A percentile compares a stretch with the other conserved stretches of the same genome.
Conservation (phyloP, 495 filamentous ascomycete genomes). For the Hyphodiscus hymeniophilus region DNA sequence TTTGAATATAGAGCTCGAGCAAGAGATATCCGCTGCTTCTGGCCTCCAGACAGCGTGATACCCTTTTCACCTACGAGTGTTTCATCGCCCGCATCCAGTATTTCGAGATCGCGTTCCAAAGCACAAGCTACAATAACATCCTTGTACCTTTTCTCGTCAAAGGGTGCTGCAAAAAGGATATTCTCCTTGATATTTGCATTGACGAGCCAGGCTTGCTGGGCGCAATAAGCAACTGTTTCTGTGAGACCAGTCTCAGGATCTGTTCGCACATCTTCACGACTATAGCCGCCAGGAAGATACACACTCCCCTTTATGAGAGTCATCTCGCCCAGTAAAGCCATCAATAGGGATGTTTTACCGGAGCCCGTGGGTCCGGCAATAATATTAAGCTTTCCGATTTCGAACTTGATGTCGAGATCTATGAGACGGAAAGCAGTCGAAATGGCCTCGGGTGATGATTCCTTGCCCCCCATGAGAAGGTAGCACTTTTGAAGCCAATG, state of each 20-base stretch:
- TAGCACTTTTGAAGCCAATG: slow-evolving; percentile 79
- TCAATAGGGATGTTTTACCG: slow-evolving; percentile 90
- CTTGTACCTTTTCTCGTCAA: slow-evolving; percentile 77
- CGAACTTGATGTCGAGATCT: slow-evolving; percentile 25
- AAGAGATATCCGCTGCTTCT: slow-evolving; percentile 96
- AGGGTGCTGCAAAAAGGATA: slow-evolving; percentile 82
- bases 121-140: slow-evolving; percentile 87
- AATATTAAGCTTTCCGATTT: slow-evolving; percentile 57
- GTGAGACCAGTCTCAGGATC: slow-evolving; percentile 81
- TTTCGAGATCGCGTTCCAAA: slow-evolving; percentile 85
- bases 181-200: slow-evolving; percentile 96
- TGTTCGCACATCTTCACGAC: slow-evolving; percentile 71
- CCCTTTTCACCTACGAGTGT: slow-evolving; percentile 97
- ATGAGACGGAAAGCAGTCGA: slow-evolving; percentile 38
- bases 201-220: slow-evolving; percentile 95
- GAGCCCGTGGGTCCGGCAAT: slow-evolving; percentile 88
- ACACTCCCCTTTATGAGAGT: slow-evolving; percentile 73
- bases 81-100: slow-evolving; percentile 86
- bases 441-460: slow-evolving; percentile 24
- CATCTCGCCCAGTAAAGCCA: slow-evolving; percentile 98
- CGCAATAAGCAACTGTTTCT: slow-evolving; percentile 92
- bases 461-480: slow-evolving; percentile 77
- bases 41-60: slow-evolving; percentile 91
- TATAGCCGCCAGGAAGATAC: slow-evolving; percentile 69
- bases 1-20: slow-evolving; percentile 90